Evolutionary conservation across 163 green algal species (phyloP), one percentile per base, ranked within the genome.

Genomic region (Prototheca cutis): DNA sequence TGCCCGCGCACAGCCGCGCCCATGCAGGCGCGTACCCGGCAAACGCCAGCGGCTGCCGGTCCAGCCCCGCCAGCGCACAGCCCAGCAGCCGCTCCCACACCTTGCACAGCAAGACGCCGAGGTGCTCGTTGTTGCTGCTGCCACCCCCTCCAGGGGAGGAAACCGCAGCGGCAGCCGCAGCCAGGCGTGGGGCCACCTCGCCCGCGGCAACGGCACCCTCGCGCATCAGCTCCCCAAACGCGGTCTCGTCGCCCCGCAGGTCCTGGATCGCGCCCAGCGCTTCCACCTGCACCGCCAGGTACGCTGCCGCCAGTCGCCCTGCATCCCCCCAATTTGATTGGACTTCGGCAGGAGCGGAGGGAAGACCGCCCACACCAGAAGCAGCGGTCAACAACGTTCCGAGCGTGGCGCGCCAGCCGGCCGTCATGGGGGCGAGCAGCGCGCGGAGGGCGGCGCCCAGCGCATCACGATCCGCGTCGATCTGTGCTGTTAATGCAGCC

Each of bases 1-100:
- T 68, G 49, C 65, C 56, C 17, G 73, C 61, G 42, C 63, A 78
- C 10, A 85, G 64, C 13, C 60, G 28, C 30, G 86, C 53, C 65
- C 85, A 87, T 57, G 58, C 60, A 0, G 82, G 77, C 33, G 90
- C 62, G 62, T 74, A 65, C 17, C 36, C 31, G 2, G 71, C 71
- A 72, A 84, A 82, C 4, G 63, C 40, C 23, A 75, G 30, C 39
- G 70, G 55, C 31, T 78, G 61, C 15, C 65, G 63, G 36, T 79
- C 70, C 32, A 77, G 55, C 3, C 61, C 68, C n/a, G 66, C 65
- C 28, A 73, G 61, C 17, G 66, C 67, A 42, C 71, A 75, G 40
- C 73, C 63, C 53, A 72, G 36, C 49, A 75, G 55, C 31, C 70
- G 66, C 70, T 78, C 73, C 62, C 65, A 75, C 25, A 27, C 59